Percentiles rank a stretch among this genome's conserved stretches.
Evolutionary conservation across 805 yeast species (phyloP).

Genomic region (Hanseniaspora jakobsenii): DNA sequence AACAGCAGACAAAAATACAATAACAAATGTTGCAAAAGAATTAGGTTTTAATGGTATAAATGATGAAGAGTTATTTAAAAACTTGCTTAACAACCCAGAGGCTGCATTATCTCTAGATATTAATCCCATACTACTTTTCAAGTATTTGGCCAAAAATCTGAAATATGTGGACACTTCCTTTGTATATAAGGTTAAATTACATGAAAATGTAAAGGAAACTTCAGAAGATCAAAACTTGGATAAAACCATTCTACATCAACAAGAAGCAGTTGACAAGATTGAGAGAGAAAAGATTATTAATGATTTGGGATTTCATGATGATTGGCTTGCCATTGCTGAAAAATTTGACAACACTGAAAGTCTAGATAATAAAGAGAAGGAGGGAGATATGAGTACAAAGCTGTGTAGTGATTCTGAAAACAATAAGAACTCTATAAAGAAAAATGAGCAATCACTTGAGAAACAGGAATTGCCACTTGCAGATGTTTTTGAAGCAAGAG

Average conservation of each 20-base stretch:
- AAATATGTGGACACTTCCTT: conserved; percentile 4
- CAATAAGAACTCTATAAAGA: too few species aligned
- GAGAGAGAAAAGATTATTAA: conserved; percentile 11
- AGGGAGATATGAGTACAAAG: background rate
- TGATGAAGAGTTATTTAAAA: too few species aligned
- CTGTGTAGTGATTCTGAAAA: too few species aligned
- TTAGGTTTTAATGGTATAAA: too few species aligned
- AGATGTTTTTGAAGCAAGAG: background rate
- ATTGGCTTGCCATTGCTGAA: conserved; percentile 12
- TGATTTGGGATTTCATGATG: conserved; percentile 12
- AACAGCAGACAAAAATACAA: too few species aligned
- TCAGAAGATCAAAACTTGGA: too few species aligned
- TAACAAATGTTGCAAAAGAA: too few species aligned
- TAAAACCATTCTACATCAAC: too few species aligned
- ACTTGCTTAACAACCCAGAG: too few species aligned
- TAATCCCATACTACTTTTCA: conserved; percentile 3
- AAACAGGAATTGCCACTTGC: background rate
- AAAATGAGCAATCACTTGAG: background rate
- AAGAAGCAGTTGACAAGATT: too few species aligned
- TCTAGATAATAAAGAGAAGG: background rate
- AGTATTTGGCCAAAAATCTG: conserved; percentile 6
- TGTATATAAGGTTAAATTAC: too few species aligned
- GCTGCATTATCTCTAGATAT: too few species aligned
- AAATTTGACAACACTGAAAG: background rate
- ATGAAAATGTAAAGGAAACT: background rate